These are phyloP conservation scores for Sporobolomyces phaffii DNA, from an alignment of 768 basidiomycete species.

Conservation along the genomic window DNA sequence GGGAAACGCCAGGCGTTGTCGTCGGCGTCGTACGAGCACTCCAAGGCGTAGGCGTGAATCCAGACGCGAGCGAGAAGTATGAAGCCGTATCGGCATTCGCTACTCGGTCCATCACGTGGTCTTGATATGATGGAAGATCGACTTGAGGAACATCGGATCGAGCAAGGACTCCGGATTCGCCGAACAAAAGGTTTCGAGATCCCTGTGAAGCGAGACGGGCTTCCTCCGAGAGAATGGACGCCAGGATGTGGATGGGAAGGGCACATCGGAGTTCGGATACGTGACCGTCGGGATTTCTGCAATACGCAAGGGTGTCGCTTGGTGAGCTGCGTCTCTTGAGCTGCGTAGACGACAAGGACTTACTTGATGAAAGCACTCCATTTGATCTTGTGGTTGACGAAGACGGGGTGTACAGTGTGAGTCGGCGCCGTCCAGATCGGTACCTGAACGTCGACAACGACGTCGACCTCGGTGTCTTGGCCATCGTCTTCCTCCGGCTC, in stretches of 20 bases:
- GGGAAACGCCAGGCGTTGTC: slow-evolving; percentile 31
- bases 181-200: slow-evolving; percentile 67
- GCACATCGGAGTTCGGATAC: slow-evolving; percentile 92
- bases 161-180: slow-evolving; percentile 46
- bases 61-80: slow-evolving; percentile 21
- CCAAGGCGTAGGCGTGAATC: slow-evolving; percentile 37
- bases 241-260: slow-evolving; percentile 77
- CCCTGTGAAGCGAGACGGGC: slow-evolving; percentile 64
- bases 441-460: slow-evolving; percentile 58
- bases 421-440: slow-evolving; percentile 52
- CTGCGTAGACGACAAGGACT: background rate
- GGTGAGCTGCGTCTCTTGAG: background rate
- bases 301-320: slow-evolving; percentile 50
- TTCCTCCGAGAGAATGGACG: slow-evolving; percentile 65
- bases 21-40: slow-evolving; percentile 24
- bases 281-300: slow-evolving; percentile 86
- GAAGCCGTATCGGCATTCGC: slow-evolving; percentile 47
- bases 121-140: slow-evolving; percentile 79
- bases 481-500: slow-evolving; percentile 41
- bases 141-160: slow-evolving; percentile 55
- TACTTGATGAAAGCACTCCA: slow-evolving; percentile 47
- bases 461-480: slow-evolving; percentile 51
- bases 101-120: slow-evolving; percentile 84
- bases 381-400: slow-evolving; percentile 58
- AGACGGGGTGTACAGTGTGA: slow-evolving; percentile 37